A percentile compares a stretch with the other conserved stretches of the same genome.
Evolutionary conservation across 1,139 yeast genomes (phyloP).

Genomic region (Yamadazyma triangularis): DNA sequence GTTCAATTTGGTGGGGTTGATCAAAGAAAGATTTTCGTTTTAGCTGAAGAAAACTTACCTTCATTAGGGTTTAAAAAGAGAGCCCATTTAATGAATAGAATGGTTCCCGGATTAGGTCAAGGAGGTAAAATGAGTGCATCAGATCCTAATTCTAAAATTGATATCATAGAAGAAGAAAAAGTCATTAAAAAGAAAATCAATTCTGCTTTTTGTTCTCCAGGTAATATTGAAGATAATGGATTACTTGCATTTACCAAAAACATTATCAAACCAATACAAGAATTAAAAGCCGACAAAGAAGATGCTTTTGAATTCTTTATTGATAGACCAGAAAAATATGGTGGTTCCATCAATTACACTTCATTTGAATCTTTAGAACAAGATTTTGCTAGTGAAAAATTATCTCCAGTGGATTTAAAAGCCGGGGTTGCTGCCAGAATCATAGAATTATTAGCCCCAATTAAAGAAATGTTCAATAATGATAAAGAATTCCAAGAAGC

Average conservation of each 20-base stretch:
- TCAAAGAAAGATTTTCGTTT: slow-evolving; percentile 94
- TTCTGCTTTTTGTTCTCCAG: slow-evolving; percentile 94
- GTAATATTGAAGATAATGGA: slow-evolving; percentile 88
- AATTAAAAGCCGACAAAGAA: slow-evolving; percentile 54
- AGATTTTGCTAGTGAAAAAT: slow-evolving; percentile 66
- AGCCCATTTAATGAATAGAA: slow-evolving; percentile 96
- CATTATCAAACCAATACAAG: slow-evolving; percentile 84
- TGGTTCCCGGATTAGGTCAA: slow-evolving; percentile 97
- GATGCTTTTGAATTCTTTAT: slow-evolving; percentile 62
- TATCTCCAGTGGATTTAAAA: slow-evolving; percentile 93
- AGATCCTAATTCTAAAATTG: slow-evolving; percentile 97
- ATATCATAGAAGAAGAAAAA: slow-evolving; percentile 84
- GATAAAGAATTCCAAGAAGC: slow-evolving; percentile 73
- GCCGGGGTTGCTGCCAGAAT: slow-evolving; percentile 85
- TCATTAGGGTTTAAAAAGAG: slow-evolving; percentile 90
- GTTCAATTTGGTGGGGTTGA: slow-evolving; percentile 99
- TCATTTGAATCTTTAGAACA: slow-evolving; percentile 66
- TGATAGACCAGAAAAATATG: slow-evolving; percentile 93
- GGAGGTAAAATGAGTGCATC: slow-evolving; percentile 99
- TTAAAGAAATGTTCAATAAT: slow-evolving; percentile 62
- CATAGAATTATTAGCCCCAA: slow-evolving; percentile 76
- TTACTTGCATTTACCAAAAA: slow-evolving; percentile 78
- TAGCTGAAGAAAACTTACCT: slow-evolving; percentile 93
- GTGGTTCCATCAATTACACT: slow-evolving; percentile 78
- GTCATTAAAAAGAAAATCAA: slow-evolving; percentile 83